These are phyloP conservation scores for Panaeolus papilionaceus DNA, from an alignment of 768 basidiomycete species.

Conservation along the genomic window DNA sequence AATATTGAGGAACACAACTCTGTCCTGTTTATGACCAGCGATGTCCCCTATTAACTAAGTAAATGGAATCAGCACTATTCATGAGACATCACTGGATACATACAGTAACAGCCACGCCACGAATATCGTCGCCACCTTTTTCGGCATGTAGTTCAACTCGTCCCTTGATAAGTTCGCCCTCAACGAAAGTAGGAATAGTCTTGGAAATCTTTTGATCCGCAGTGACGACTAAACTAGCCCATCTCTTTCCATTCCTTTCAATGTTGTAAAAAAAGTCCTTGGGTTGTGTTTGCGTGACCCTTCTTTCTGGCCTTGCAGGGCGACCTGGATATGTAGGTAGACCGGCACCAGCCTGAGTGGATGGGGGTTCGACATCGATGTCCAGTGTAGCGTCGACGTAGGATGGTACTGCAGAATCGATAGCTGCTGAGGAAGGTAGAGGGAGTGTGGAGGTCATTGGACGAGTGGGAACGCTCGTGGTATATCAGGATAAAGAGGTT, in stretches of 20 bases:
- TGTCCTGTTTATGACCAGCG: conserved; percentile 36
- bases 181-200: conserved; percentile 39
- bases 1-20: conserved; percentile 42
- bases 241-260: conserved; percentile 42
- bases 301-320: neutral
- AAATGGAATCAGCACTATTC: conserved; percentile 4
- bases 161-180: conserved; percentile 42
- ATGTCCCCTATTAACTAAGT: conserved; percentile 39
- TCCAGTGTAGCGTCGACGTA: neutral
- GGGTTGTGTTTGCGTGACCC: conserved; percentile 3
- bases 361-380: neutral
- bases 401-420: neutral
- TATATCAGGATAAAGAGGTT: too few species aligned
- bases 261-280: conserved; percentile 36
- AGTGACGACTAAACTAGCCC: conserved; percentile 51
- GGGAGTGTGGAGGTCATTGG: neutral
- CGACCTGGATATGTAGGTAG: neutral
- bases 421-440: neutral
- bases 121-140: conserved; percentile 47
- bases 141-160: conserved; percentile 40
- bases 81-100: conserved; percentile 27
- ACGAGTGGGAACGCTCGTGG: neutral
- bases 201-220: conserved; percentile 49
- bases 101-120: conserved; percentile 56
- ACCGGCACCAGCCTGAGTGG: neutral